A percentile compares a stretch with the other conserved stretches of the same genome.
Conservation (phyloP, 495 filamentous ascomycete genomes). For the Podospora didyma region DNA sequence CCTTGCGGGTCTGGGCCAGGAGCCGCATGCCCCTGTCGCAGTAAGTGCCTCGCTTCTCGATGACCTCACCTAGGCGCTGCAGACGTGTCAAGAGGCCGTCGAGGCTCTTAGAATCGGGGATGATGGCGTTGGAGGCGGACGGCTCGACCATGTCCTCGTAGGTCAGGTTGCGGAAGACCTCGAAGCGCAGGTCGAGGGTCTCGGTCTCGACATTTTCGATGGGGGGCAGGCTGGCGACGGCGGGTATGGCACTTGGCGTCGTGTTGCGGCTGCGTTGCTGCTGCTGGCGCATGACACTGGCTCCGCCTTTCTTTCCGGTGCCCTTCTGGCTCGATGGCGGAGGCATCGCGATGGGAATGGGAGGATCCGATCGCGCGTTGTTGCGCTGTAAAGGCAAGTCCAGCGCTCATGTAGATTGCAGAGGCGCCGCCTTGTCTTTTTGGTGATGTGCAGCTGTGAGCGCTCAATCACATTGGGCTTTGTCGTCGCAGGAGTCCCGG, state of each 20-base stretch:
- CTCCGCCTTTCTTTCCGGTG: constrained; percentile 65
- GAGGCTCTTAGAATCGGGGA: constrained; percentile 71
- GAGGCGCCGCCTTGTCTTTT: no score
- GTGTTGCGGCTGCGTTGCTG: constrained; percentile 78
- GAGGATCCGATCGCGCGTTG: no score
- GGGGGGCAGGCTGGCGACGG: constrained; percentile 45
- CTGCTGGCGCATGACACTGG: constrained; percentile 56
- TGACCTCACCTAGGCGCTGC: constrained; percentile 59
- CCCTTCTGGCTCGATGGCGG: constrained; percentile 60
- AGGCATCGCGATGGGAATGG: constrained; percentile 33
- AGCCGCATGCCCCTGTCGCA: constrained; percentile 74
- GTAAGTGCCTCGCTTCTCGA: constrained; percentile 56
- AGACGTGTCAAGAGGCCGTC: constrained; percentile 65
- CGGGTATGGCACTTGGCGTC: constrained; percentile 63
- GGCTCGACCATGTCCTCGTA: constrained; percentile 74
- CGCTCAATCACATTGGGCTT: no score
- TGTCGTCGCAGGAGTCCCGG: no score
- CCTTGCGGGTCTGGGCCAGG: constrained; percentile 60
- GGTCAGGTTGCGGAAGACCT: constrained; percentile 49
- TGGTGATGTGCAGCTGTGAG: no score
- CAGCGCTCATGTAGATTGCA: no score
- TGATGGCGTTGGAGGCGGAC: constrained; percentile 54
- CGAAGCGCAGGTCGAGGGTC: constrained; percentile 55
- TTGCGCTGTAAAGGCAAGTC: no score
- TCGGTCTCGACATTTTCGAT: constrained; percentile 59